Base-by-base conservation (phyloP, 495 filamentous ascomycete species). In the Bryoglossum gracile region DNA sequence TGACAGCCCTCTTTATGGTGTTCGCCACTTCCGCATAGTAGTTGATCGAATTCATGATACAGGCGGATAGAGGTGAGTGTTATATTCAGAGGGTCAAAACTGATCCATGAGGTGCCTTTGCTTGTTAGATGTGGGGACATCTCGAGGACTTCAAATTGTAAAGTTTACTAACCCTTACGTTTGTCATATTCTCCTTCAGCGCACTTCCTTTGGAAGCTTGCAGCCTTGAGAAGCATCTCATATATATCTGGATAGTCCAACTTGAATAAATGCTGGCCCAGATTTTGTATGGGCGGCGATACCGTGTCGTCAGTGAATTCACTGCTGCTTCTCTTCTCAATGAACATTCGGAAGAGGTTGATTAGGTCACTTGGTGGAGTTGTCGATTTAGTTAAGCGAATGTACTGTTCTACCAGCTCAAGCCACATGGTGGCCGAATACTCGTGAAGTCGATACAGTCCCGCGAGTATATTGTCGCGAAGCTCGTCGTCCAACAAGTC, bases 381-480 rank as follows among this genome's bases (percentile, higher is more conserved):
- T 32, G 16, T 10, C 17, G 42, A 21, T 26, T 24, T 22, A 25
- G 25, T 24, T 39, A 57, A 32, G 28, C 28, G 25, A 32, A 43
- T 21, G 26, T 48, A 51, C n/a, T 36, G 30, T 23, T 39, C 21
- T 0, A 59, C 40, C 4, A 60, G 26, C 34, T 42, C 55, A 41
- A 48, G 33, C 57, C 57, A 60, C 26, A 32, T 35, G 17, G 38
- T 41, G 18, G 47, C 19, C 9, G 57, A 25, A 37, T 41, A 60
- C 9, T 41, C 32, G 38, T 59, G 50, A 11, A 60, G 33, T 9
- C 56, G 36, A 30, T 60, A 60, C 26, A 24, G 25, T 11, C 57
- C 57, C 34, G 35, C 28, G 17, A 57, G n/a, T 5, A 59, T 22
- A 32, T 58, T 48, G 5, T 48, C 23, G 9, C 9, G 22, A 4